Evolutionary conservation across 2,329 filamentous ascomycete species (phyloP).

Genomic region (Verticillium nonalfalfae): DNA sequence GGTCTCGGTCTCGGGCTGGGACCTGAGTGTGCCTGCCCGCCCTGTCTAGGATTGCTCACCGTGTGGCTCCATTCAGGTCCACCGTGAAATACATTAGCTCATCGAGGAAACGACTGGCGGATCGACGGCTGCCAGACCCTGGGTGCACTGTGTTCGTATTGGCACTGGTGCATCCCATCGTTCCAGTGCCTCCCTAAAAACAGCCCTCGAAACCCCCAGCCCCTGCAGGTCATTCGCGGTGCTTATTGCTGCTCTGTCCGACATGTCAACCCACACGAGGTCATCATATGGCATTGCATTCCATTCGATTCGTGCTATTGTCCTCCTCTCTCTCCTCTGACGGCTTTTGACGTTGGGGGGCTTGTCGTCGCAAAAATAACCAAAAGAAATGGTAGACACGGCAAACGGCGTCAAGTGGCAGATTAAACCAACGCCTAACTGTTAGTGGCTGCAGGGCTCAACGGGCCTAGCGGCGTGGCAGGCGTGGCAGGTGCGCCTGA

Average conservation of each 20-base stretch:
- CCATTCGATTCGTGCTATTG: background rate
- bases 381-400: background rate
- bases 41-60: background rate
- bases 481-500: background rate
- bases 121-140: background rate
- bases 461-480: background rate
- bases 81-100: background rate
- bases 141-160: conserved; percentile 2
- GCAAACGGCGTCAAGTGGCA: background rate
- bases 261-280: background rate
- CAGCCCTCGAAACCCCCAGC: background rate
- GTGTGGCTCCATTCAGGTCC: background rate
- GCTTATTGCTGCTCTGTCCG: background rate
- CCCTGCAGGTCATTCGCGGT: background rate
- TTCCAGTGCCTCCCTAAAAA: background rate
- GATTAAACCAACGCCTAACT: background rate
- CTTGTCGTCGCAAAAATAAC: background rate
- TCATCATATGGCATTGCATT: background rate
- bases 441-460: background rate
- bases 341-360: background rate
- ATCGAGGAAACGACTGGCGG: background rate
- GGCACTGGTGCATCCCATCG: background rate
- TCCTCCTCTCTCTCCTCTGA: no score
- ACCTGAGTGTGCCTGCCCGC: background rate
- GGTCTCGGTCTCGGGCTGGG: background rate